Evolutionary conservation across 1,284 basidiomycete genomes (phyloP).

Genomic region (Austropuccinia psidii): DNA sequence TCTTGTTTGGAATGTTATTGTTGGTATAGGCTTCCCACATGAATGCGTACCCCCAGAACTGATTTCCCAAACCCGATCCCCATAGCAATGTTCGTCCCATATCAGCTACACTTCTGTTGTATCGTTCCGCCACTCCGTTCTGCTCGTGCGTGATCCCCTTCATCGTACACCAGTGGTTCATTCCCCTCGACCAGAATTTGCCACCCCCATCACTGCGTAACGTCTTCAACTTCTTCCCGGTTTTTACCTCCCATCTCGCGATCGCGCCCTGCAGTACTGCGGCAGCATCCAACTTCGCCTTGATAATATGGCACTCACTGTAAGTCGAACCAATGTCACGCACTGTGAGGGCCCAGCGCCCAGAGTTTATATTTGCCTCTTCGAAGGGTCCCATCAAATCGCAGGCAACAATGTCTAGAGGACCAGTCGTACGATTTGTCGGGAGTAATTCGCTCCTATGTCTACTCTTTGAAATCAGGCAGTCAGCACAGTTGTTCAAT

Average conservation of each 20-base stretch:
- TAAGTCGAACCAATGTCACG: neutral
- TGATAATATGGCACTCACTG: neutral
- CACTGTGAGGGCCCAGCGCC: neutral
- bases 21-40: neutral
- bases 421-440: neutral
- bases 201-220: neutral
- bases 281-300: neutral
- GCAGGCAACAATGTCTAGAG: neutral
- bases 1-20: neutral
- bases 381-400: neutral
- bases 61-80: neutral
- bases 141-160: neutral
- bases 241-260: neutral
- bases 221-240: neutral
- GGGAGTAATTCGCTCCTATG: neutral
- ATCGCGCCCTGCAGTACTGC: neutral
- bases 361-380: neutral
- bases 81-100: neutral
- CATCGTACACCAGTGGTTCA: neutral
- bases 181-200: neutral
- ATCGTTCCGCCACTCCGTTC: neutral
- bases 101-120: neutral
- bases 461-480: neutral
- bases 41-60: neutral
- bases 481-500: neutral